Evolutionary conservation across 805 yeast species (phyloP).

Genomic region (Pichia occidentalis): DNA sequence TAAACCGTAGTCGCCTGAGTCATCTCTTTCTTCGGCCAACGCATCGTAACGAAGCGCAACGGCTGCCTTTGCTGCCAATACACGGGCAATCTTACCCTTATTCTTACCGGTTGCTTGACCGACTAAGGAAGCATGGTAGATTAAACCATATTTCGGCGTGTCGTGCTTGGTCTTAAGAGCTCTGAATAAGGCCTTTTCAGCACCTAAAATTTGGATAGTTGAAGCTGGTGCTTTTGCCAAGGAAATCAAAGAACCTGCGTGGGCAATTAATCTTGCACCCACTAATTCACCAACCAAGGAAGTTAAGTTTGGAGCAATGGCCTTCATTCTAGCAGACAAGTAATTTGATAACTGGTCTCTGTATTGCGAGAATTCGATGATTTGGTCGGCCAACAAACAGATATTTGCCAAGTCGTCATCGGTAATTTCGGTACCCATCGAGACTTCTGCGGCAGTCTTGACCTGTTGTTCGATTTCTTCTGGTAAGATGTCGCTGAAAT

Average conservation of each 20-base stretch:
- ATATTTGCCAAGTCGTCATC: conserved; percentile 84
- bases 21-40: conserved; percentile 93
- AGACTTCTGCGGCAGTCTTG: conserved; percentile 94
- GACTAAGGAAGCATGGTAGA: conserved; percentile 93
- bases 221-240: conserved; percentile 98
- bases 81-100: conserved; percentile 98
- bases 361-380: conserved; percentile 91
- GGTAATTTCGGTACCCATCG: conserved; percentile 99
- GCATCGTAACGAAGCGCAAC: conserved; percentile 96
- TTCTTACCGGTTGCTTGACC: conserved; percentile 98
- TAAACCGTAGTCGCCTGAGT: conserved; percentile 88
- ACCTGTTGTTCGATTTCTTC: conserved; percentile 90
- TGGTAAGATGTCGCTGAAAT: conserved; percentile 83
- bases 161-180: conserved; percentile 98
- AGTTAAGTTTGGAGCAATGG: conserved; percentile 96
- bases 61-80: conserved; percentile 97
- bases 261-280: conserved; percentile 97
- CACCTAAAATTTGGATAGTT: conserved; percentile 96
- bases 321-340: conserved; percentile 91
- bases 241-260: conserved; percentile 90
- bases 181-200: conserved; percentile 97
- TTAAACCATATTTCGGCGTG: conserved; percentile 96
- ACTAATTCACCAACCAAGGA: conserved; percentile 95
- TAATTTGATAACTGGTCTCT: conserved; percentile 94
- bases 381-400: conserved; percentile 87